These are phyloP conservation scores for Beverwykella pulmonaria DNA, from an alignment of 495 filamentous ascomycete genomes.

Conservation along the genomic window DNA sequence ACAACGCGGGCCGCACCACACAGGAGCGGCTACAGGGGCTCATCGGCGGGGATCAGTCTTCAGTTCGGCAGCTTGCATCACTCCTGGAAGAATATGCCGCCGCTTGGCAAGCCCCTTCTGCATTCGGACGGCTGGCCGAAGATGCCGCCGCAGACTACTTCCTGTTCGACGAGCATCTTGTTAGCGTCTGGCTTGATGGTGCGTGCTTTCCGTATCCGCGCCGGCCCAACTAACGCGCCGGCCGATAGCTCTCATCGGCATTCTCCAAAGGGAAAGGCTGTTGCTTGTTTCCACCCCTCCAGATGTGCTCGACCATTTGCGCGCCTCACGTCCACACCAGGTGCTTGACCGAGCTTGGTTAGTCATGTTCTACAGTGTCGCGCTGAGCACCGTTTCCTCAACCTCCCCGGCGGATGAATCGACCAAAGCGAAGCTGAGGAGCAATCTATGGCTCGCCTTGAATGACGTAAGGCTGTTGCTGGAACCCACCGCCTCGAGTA, in stretches of 20 bases:
- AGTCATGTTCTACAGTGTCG: conserved; percentile 4
- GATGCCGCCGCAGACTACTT: not conserved
- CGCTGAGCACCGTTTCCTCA: not conserved
- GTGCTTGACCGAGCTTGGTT: conserved; percentile 1
- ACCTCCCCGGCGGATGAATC: not conserved
- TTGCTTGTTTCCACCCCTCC: not conserved
- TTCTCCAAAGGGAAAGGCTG: not conserved
- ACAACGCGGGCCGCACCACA: too few relatives aligned
- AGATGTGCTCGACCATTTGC: not conserved
- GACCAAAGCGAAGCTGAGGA: not conserved
- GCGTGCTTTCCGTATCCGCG: not conserved
- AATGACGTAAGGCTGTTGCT: conserved; percentile 6
- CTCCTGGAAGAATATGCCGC: too few relatives aligned
- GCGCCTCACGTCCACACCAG: not conserved
- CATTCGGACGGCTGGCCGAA: not conserved
- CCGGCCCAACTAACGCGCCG: not conserved
- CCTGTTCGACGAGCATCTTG: not conserved
- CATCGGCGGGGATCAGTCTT: too few relatives aligned
- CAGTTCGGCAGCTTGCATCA: too few relatives aligned
- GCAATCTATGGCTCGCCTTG: conserved; percentile 1
- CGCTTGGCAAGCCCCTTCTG: not conserved
- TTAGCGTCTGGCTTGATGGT: not conserved
- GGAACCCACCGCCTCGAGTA: not conserved
- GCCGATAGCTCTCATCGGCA: not conserved
- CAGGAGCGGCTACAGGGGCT: too few relatives aligned